Percentiles rank a stretch among this genome's conserved stretches.
Evolutionary conservation across 2,329 filamentous ascomycete genomes (phyloP).

Genomic region (Penicillium digitatum): DNA sequence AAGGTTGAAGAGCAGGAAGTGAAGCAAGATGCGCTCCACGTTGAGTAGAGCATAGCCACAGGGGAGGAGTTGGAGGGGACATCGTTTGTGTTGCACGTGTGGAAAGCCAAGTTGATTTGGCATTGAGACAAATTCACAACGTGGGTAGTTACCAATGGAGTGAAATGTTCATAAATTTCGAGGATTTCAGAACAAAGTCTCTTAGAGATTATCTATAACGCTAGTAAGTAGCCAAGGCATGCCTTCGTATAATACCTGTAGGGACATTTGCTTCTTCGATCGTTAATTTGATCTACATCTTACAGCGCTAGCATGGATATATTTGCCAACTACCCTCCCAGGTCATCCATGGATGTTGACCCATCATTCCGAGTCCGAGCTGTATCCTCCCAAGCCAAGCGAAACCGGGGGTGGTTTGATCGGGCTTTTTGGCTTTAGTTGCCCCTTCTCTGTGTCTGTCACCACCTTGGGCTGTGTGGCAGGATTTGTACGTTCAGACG

Average conservation of each 20-base stretch:
- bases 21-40: conserved; percentile 39
- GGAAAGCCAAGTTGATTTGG: not conserved
- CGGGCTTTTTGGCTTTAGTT: not conserved
- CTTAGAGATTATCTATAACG: not conserved
- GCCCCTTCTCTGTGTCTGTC: not conserved
- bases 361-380: conserved; percentile 3
- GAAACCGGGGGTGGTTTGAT: not conserved
- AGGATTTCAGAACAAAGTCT: too few relatives aligned
- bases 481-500: not conserved
- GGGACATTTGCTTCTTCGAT: not conserved
- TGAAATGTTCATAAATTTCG: not conserved
- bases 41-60: conserved; percentile 6
- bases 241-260: not conserved
- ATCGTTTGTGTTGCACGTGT: not conserved
- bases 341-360: not conserved
- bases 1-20: conserved; percentile 55
- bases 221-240: not conserved
- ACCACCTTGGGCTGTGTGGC: not conserved
- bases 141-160: too few relatives aligned
- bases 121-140: not conserved
- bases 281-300: not conserved
- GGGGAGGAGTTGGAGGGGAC: not conserved
- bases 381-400: conserved; percentile 3
- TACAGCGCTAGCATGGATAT: not conserved
- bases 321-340: not conserved